Conservation (phyloP, 306 rosid species). For the Malus domestica region DNA sequence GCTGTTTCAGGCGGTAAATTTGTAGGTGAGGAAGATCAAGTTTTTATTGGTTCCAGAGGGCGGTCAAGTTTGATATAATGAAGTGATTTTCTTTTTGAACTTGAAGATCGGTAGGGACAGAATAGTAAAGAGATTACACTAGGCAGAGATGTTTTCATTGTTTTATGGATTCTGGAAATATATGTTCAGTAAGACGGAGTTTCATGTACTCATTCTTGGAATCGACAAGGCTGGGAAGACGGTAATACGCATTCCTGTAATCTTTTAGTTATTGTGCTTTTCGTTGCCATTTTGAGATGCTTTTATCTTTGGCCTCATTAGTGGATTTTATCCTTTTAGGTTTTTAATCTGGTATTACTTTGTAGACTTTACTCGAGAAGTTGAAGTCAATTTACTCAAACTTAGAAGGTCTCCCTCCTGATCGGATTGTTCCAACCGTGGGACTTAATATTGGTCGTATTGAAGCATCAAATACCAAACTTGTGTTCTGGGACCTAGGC, state of each 20-base stretch:
- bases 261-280: neutral
- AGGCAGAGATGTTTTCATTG: slow-evolving; percentile 71
- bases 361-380: slow-evolving; percentile 93
- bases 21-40: slow-evolving; percentile 11
- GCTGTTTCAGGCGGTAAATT: slow-evolving; percentile 20
- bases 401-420: slow-evolving; percentile 83
- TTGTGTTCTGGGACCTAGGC: slow-evolving; percentile 97
- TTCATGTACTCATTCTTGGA: slow-evolving; percentile 94
- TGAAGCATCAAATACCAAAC: slow-evolving; percentile 76
- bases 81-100: slow-evolving; percentile 24
- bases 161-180: slow-evolving; percentile 96
- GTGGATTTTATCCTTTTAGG: neutral
- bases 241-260: slow-evolving; percentile 36
- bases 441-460: slow-evolving; percentile 96
- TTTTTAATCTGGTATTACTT: neutral
- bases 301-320: neutral
- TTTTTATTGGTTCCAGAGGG: neutral
- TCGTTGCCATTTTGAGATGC: neutral
- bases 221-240: slow-evolving; percentile 99
- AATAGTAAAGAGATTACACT: slow-evolving; percentile 14
- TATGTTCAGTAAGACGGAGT: slow-evolving; percentile 80
- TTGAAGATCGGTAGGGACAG: slow-evolving; percentile 32
- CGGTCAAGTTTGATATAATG: slow-evolving; percentile 27
- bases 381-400: slow-evolving; percentile 76
- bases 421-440: slow-evolving; percentile 96